Base-by-base conservation (phyloP, 2,329 filamentous ascomycete species). In the Neofusicoccum sp. region DNA sequence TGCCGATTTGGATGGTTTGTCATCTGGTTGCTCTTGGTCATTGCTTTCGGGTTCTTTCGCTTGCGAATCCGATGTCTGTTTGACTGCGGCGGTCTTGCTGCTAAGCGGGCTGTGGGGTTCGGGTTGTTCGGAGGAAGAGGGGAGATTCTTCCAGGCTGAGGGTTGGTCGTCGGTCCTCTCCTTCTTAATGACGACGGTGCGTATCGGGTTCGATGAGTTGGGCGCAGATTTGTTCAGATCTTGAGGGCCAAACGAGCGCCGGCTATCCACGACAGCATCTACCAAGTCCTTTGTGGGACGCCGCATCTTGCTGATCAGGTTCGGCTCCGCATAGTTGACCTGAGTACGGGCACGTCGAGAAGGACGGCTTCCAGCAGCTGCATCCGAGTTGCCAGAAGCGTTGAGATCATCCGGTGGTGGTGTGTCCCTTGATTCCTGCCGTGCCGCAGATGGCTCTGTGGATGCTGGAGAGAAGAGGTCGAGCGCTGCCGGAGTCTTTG, bases 271-370 rank as follows among this genome's bases (percentile, higher is more conserved):
- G 12, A 83, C 74, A 1, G 81, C 81, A 67, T 82, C 80, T 1
- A 78, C 77, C 60, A 82, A 70, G 56, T 80, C 75, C 65, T 81
- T 80, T 56, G 74, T 75, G 1, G 80, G 79, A 31, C 81, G 75
- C 22, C 81, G 74, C 80, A 83, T 83, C 67, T 83, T 83, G 14
- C 75, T 77, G 49, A 74, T 73, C 14, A 83, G 70, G 54, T 75
- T 81, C 1, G 81, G 81, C 65, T 83, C 80, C 11, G 81, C 80
- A 64, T 83, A 83, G 69, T 78, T 82, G 54, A 82, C 80, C 37
- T 78, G 75, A 16, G 78, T 71, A 29, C 81, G 74, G 12, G 79
- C 79, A 64, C 81, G 75, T 22, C 81, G 74, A 11, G 79, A 79
- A 64, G 80, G 75, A 62, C 81, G 74, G 12, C 41, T 33, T 2